phyloP scores from a whole-genome alignment of 768 basidiomycete species.

The Lactarius psammicola region DNA sequence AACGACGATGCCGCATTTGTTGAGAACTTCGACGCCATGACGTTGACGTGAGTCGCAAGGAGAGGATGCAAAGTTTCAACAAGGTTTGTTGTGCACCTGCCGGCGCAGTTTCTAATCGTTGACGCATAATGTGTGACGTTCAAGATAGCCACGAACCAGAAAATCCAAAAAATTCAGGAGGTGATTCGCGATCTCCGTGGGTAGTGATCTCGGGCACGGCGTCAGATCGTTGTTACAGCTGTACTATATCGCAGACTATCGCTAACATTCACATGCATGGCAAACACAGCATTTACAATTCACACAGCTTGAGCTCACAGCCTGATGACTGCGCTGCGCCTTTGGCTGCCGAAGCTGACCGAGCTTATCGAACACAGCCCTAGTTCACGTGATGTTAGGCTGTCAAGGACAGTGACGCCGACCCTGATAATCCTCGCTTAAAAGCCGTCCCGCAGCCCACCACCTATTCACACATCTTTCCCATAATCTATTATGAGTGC shows the following conservation, averaged over 20 bases:
- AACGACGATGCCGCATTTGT: conserved; percentile 41
- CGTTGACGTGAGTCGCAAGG: conserved; percentile 40
- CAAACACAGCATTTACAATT: not conserved
- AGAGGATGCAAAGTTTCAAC: conserved; percentile 50
- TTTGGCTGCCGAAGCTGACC: no score
- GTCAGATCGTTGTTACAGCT: not conserved
- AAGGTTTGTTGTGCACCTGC: conserved; percentile 39
- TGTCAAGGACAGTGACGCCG: not conserved
- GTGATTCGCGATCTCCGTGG: conserved; percentile 42
- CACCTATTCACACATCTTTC: not conserved
- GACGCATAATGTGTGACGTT: conserved; percentile 7
- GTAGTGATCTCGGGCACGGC: conserved; percentile 16
- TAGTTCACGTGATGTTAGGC: not conserved
- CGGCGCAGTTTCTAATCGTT: not conserved
- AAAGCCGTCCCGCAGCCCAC: not conserved
- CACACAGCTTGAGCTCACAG: not conserved
- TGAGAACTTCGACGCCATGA: conserved; percentile 42
- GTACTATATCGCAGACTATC: conserved; percentile 1
- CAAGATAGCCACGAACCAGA: conserved; percentile 56
- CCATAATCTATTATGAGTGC: conserved; percentile 27
- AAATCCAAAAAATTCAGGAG: conserved; percentile 51
- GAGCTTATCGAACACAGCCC: not conserved
- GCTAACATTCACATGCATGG: not conserved
- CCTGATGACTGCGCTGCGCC: not conserved
- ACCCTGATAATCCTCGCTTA: not conserved